Conservation (phyloP, 176 grass and related monocot genomes). For the Eleusine indica region DNA sequence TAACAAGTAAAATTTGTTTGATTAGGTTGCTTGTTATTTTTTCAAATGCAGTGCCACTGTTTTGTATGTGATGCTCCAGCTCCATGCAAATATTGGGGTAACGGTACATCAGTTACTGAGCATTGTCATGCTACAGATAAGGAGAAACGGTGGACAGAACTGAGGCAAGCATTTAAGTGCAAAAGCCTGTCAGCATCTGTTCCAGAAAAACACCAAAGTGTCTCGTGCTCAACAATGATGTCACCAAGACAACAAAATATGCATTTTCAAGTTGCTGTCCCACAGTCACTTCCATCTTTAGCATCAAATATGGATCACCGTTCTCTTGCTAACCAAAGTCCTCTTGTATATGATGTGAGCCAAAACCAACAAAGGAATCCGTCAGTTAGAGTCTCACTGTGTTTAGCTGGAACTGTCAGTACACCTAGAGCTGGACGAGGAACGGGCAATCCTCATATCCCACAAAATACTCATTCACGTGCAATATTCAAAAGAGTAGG, state of each 20-base stretch:
- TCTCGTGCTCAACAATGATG: conserved; percentile 18
- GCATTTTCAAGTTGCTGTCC: conserved; percentile 22
- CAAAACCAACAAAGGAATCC: conserved; percentile 43
- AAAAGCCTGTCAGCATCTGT: conserved; percentile 36
- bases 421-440: conserved; percentile 39
- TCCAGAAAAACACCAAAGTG: conserved; percentile 45
- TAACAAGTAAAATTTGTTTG: background rate
- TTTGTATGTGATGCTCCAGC: conserved; percentile 89
- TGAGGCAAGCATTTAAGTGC: conserved; percentile 62
- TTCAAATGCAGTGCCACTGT: conserved; percentile 92
- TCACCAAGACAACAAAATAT: conserved; percentile 33
- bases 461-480: conserved; percentile 43
- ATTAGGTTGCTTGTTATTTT: conserved; percentile 32
- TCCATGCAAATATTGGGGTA: conserved; percentile 86
- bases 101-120: conserved; percentile 38
- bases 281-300: conserved; percentile 17
- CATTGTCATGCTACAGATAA: conserved; percentile 95
- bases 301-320: conserved; percentile 11
- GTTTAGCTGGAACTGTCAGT: conserved; percentile 29
- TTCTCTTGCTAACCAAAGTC: conserved; percentile 35
- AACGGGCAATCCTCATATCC: conserved; percentile 8
- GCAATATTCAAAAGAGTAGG: conserved; percentile 58
- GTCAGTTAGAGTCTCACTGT: conserved; percentile 49
- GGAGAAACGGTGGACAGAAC: conserved; percentile 56
- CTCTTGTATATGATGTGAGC: conserved; percentile 25